These are phyloP conservation scores for Fusarium annulatum DNA, from an alignment of 2,329 filamentous ascomycete species.

Conservation along the genomic window DNA sequence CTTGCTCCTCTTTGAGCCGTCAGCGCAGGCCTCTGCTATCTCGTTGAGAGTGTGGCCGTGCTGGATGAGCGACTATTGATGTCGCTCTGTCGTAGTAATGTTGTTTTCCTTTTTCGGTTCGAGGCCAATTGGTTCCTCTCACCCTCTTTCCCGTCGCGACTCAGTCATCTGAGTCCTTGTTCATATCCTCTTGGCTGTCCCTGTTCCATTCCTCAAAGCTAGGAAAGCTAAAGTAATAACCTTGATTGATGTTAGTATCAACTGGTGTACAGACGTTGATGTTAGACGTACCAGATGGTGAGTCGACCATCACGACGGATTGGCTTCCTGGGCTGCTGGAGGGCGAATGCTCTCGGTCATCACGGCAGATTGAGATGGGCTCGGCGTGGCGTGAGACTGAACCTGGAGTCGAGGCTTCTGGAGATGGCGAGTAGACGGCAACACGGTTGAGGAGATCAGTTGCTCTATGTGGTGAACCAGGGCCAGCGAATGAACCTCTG, in stretches of 20 bases:
- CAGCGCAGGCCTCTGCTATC: constrained; percentile 4
- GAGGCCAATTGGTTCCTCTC: constrained; percentile 32
- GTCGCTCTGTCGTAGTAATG: constrained; percentile 23
- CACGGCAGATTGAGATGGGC: constrained; percentile 40
- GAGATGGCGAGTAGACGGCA: constrained; percentile 57
- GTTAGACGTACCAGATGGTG: constrained; percentile 42
- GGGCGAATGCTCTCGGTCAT: constrained; percentile 34
- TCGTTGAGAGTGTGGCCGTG: constrained; percentile 16
- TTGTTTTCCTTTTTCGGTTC: constrained; percentile 29
- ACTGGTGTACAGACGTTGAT: constrained; percentile 34
- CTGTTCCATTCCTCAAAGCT: constrained; percentile 76
- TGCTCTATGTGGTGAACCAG: constrained; percentile 62
- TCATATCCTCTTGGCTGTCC: constrained; percentile 44
- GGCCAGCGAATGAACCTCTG: constrained; percentile 61
- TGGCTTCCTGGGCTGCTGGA: constrained; percentile 39
- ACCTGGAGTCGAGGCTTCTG: constrained; percentile 34
- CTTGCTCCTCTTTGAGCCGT: constrained; percentile 24
- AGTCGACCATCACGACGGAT: constrained; percentile 41
- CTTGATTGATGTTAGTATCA: constrained; percentile 49
- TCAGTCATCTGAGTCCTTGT: constrained; percentile 45
- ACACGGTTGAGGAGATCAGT: constrained; percentile 66
- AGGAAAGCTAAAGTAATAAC: constrained; percentile 77
- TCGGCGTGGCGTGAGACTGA: constrained; percentile 36
- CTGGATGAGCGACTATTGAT: constrained; percentile 15
- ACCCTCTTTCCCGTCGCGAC: constrained; percentile 13